Percentiles rank a stretch among this genome's conserved stretches.
phyloP scores from a whole-genome alignment of 805 yeast genomes.

The Starmerella asiatica region DNA sequence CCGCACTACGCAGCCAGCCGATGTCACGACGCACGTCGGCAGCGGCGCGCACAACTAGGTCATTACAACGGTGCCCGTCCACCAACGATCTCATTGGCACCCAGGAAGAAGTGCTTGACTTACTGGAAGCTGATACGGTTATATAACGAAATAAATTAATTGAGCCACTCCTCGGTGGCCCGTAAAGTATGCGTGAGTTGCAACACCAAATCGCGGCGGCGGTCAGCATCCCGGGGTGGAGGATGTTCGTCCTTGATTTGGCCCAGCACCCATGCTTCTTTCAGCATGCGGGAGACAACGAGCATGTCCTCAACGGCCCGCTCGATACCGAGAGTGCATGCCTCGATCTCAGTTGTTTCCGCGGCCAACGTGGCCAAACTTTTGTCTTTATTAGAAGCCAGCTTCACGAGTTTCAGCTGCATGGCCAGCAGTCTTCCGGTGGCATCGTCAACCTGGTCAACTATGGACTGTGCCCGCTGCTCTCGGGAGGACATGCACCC shows the following conservation, averaged over 20 bases:
- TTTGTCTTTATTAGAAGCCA: constrained; percentile 21
- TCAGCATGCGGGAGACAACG: constrained; percentile 28
- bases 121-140: neutral
- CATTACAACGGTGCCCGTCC: constrained; percentile 7
- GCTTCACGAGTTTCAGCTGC: constrained; percentile 19
- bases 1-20: no score
- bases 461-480: constrained; percentile 18
- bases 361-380: constrained; percentile 27
- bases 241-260: constrained; percentile 21
- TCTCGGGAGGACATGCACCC: constrained; percentile 13
- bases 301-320: constrained; percentile 30
- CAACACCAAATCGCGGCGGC: constrained; percentile 1
- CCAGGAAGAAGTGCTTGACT: neutral
- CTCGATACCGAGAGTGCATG: constrained; percentile 27
- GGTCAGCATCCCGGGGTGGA: constrained; percentile 1
- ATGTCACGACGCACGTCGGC: neutral
- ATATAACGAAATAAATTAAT: neutral
- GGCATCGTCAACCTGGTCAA: constrained; percentile 22
- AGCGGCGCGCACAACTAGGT: neutral
- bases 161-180: constrained; percentile 4
- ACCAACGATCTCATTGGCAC: constrained; percentile 10
- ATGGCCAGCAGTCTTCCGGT: constrained; percentile 19
- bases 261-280: constrained; percentile 34
- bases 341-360: constrained; percentile 30
- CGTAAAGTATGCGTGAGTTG: constrained; percentile 5